Evolutionary conservation across 768 basidiomycete species (phyloP).

Genomic region (Rhodotorula graminis): DNA sequence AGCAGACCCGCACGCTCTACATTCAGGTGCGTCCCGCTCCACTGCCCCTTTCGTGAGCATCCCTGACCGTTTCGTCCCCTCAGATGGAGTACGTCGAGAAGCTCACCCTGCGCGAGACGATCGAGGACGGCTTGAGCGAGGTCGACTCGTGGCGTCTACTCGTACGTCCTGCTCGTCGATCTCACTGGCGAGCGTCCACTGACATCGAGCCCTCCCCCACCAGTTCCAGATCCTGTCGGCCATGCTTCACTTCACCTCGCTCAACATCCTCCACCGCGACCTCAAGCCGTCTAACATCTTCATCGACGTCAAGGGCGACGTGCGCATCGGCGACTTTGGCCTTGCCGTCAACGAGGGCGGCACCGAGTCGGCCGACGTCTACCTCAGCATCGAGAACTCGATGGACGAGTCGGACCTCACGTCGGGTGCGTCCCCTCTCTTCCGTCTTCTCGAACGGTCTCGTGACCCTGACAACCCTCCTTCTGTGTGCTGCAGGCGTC

Average conservation of each 20-base stretch:
- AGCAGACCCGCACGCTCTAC: conserved; percentile 40
- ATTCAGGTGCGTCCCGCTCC: conserved; percentile 32
- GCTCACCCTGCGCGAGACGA: conserved; percentile 38
- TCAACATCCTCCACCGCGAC: conserved; percentile 44
- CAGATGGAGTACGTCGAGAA: conserved; percentile 40
- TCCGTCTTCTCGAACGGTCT: too few species aligned
- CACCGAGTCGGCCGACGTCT: conserved; percentile 19
- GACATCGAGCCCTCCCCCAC: not conserved
- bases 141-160: conserved; percentile 38
- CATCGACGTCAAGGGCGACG: conserved; percentile 38
- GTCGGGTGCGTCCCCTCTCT: conserved; percentile 14
- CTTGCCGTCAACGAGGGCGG: conserved; percentile 35
- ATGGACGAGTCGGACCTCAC: conserved; percentile 36
- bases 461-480: too few species aligned
- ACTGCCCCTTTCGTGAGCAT: accelerated
- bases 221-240: conserved; percentile 42
- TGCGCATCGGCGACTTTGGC: conserved; percentile 39
- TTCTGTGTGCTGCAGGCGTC: conserved; percentile 24
- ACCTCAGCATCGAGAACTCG: conserved; percentile 29
- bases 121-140: conserved; percentile 42
- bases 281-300: conserved; percentile 42
- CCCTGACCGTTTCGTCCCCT: not conserved
- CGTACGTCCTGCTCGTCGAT: conserved; percentile 1
- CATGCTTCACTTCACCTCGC: conserved; percentile 43
- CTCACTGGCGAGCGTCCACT: not conserved